phyloP scores from a whole-genome alignment of 192 early-diverging fungal genomes.

The Spizellomyces punctatus region DNA sequence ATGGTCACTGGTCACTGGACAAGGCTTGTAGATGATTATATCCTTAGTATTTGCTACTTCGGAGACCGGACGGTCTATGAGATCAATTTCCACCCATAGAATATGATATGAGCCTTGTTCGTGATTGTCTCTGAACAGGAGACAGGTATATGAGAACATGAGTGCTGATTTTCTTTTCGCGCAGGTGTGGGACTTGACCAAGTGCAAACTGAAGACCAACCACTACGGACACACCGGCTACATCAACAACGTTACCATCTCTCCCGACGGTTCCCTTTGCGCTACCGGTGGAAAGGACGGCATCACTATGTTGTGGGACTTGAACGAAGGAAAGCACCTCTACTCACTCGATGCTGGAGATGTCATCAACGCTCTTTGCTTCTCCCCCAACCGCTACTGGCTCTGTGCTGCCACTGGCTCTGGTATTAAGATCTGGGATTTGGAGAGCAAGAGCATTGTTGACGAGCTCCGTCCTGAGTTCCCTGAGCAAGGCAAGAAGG shows the following conservation, averaged over 20 bases:
- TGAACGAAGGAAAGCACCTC: slow-evolving; percentile 99
- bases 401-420: slow-evolving; percentile 95
- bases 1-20: not conserved
- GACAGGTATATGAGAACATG: not conserved
- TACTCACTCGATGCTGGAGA: slow-evolving; percentile 97
- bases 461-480: slow-evolving; percentile 72
- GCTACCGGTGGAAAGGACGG: slow-evolving; percentile 99
- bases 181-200: slow-evolving; percentile 98
- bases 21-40: slow-evolving; percentile 31
- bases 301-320: slow-evolving; percentile 99
- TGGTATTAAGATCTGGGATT: slow-evolving; percentile 99
- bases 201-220: slow-evolving; percentile 99
- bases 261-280: slow-evolving; percentile 99
- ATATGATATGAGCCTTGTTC: slow-evolving; percentile 31
- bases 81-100: slow-evolving; percentile 39
- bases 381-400: slow-evolving; percentile 99
- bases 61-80: slow-evolving; percentile 45
- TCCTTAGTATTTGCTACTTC: slow-evolving; percentile 55
- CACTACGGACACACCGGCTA: slow-evolving; percentile 98
- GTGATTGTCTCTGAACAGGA: not conserved
- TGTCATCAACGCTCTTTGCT: slow-evolving; percentile 95
- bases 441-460: slow-evolving; percentile 96
- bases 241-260: slow-evolving; percentile 98
- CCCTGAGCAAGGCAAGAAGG: slow-evolving; percentile 66
- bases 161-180: not conserved